Evolutionary conservation across 2,329 filamentous ascomycete species (phyloP).

Genomic region (Phyllosticta citrichinensis): DNA sequence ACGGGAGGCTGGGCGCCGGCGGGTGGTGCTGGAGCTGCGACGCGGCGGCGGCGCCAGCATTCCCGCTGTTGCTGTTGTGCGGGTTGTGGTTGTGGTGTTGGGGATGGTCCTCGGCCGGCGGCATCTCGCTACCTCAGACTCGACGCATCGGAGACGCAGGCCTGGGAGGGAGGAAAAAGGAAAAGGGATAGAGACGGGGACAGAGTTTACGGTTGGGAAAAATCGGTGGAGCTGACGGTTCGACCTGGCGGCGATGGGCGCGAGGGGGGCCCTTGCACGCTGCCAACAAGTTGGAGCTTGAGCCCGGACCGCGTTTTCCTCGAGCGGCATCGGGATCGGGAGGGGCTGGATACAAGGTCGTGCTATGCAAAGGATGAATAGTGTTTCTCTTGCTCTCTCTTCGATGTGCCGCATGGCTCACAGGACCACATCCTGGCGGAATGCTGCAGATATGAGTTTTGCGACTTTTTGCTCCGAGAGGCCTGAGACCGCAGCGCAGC

Average conservation of each 20-base stretch:
- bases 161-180: not conserved
- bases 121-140: not conserved
- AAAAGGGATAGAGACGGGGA: not conserved
- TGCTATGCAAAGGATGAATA: too few species aligned
- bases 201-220: not conserved
- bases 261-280: not conserved
- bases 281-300: not conserved
- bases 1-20: constrained; percentile 51
- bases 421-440: too few species aligned
- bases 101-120: not conserved
- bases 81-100: not conserved
- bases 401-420: too few species aligned
- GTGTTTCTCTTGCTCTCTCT: too few species aligned
- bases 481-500: too few species aligned
- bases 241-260: not conserved
- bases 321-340: not conserved
- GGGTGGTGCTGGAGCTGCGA: constrained; percentile 28
- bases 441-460: too few species aligned
- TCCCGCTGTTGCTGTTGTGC: not conserved
- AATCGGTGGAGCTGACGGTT: not conserved
- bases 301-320: not conserved
- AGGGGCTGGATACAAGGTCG: not conserved
- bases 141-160: not conserved
- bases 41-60: not conserved
- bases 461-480: too few species aligned